These are phyloP conservation scores for Colletotrichum sp. DNA, from an alignment of 2,329 filamentous ascomycete species.

Conservation along the genomic window DNA sequence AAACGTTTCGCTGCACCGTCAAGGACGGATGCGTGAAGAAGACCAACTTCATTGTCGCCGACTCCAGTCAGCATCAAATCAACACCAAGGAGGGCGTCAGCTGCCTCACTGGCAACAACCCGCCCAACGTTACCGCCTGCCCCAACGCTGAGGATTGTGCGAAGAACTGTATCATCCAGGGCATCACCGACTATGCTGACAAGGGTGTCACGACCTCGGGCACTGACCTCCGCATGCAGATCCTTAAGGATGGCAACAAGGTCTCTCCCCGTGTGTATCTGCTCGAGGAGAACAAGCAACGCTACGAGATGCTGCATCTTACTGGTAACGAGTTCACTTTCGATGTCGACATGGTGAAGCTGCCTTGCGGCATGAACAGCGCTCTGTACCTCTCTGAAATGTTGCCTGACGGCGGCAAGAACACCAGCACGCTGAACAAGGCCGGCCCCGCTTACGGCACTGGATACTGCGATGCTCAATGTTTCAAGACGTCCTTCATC, in stretches of 20 bases:
- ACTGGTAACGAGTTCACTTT: slow-evolving; percentile 67
- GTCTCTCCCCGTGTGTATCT: slow-evolving; percentile 57
- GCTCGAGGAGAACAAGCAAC: slow-evolving; percentile 52
- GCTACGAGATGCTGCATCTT: slow-evolving; percentile 63
- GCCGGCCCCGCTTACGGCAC: slow-evolving; percentile 64
- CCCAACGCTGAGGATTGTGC: slow-evolving; percentile 50
- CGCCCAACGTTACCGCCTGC: slow-evolving; percentile 42
- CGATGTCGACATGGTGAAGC: slow-evolving; percentile 66
- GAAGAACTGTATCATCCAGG: slow-evolving; percentile 55
- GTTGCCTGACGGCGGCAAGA: slow-evolving; percentile 62
- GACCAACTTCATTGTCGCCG: slow-evolving; percentile 55
- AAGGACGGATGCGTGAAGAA: slow-evolving; percentile 48
- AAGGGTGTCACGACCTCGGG: slow-evolving; percentile 30
- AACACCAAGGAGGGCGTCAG: slow-evolving; percentile 25
- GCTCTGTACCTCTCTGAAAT: slow-evolving; percentile 69
- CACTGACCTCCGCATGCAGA: slow-evolving; percentile 27
- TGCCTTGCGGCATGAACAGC: slow-evolving; percentile 70
- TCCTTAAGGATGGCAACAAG: slow-evolving; percentile 26
- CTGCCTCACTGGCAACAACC: slow-evolving; percentile 28
- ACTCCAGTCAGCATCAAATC: slow-evolving; percentile 45
- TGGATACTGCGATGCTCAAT: slow-evolving; percentile 65
- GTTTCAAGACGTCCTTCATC: slow-evolving; percentile 50
- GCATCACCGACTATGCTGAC: slow-evolving; percentile 46
- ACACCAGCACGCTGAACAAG: slow-evolving; percentile 52
- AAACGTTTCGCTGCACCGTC: slow-evolving; percentile 55